Evolutionary conservation across 2,329 filamentous ascomycete genomes (phyloP).

Genomic region (Penicillium sp.): DNA sequence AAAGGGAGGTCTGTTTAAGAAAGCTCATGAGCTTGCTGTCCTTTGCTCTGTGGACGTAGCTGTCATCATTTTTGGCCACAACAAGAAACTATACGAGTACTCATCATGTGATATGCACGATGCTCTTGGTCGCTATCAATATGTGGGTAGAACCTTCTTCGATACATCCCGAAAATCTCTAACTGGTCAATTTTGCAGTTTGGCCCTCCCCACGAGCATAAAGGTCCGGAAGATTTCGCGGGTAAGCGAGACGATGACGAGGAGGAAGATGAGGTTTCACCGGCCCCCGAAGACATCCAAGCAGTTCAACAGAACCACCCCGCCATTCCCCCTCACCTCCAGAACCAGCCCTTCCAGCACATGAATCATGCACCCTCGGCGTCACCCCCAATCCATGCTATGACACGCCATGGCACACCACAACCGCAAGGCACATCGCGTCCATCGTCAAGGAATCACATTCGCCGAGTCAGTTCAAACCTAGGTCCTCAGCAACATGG

Average conservation of each 20-base stretch:
- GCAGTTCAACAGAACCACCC: conserved; percentile 50
- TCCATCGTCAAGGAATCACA: conserved; percentile 75
- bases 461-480: conserved; percentile 71
- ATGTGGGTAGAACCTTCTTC: conserved; percentile 59
- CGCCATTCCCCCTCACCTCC: conserved; percentile 69
- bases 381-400: conserved; percentile 81
- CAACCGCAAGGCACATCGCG: conserved; percentile 74
- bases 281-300: conserved; percentile 64
- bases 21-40: conserved; percentile 96
- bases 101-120: conserved; percentile 92
- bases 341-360: conserved; percentile 71
- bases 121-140: conserved; percentile 83
- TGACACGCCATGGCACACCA: conserved; percentile 74
- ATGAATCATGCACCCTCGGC: conserved; percentile 82
- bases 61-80: conserved; percentile 97
- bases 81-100: conserved; percentile 99
- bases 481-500: conserved; percentile 65
- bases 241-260: conserved; percentile 72
- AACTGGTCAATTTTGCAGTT: conserved; percentile 57
- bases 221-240: conserved; percentile 88
- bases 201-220: conserved; percentile 90
- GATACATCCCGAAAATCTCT: neutral
- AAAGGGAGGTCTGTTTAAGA: conserved; percentile 98
- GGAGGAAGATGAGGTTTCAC: conserved; percentile 73
- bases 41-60: conserved; percentile 98